phyloP scores from a whole-genome alignment of 1,284 basidiomycete genomes.

The Moesziomyces antarcticus region DNA sequence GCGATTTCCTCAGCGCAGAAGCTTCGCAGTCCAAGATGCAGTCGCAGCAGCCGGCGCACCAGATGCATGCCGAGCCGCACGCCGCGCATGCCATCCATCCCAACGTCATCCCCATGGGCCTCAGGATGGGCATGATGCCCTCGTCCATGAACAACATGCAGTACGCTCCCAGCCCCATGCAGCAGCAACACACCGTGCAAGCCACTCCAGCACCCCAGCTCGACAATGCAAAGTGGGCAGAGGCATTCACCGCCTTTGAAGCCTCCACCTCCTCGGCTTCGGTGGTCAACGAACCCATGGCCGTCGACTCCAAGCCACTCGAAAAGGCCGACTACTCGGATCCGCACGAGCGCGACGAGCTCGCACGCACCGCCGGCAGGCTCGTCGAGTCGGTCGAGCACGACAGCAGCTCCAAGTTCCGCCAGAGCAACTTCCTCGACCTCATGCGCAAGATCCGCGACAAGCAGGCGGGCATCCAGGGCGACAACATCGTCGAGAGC shows the following conservation, averaged over 20 bases:
- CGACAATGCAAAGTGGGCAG: constrained; percentile 57
- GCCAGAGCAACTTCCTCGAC: constrained; percentile 85
- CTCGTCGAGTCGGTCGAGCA: constrained; percentile 70
- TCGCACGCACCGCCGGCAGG: constrained; percentile 68
- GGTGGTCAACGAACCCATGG: not conserved
- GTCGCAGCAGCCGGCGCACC: constrained; percentile 7
- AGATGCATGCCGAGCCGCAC: constrained; percentile 20
- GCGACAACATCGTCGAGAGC: constrained; percentile 77
- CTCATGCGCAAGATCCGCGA: constrained; percentile 88
- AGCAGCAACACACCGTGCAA: constrained; percentile 13
- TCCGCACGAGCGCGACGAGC: constrained; percentile 60
- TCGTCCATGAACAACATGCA: constrained; percentile 14
- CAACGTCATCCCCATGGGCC: constrained; percentile 33
- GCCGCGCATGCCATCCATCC: constrained; percentile 19
- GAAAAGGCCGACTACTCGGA: constrained; percentile 33
- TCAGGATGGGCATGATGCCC: constrained; percentile 34
- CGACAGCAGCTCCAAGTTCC: constrained; percentile 82
- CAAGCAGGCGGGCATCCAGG: constrained; percentile 83
- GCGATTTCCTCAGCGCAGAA: constrained; percentile 48
- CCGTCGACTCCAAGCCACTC: constrained; percentile 8
- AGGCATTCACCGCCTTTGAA: constrained; percentile 60
- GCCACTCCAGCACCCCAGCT: constrained; percentile 21
- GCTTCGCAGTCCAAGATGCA: constrained; percentile 12
- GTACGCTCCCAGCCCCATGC: constrained; percentile 21
- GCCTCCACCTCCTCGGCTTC: constrained; percentile 21